Evolutionary conservation across 75 land plant genomes (phyloP).

Genomic region (Pinus albicaulis): DNA sequence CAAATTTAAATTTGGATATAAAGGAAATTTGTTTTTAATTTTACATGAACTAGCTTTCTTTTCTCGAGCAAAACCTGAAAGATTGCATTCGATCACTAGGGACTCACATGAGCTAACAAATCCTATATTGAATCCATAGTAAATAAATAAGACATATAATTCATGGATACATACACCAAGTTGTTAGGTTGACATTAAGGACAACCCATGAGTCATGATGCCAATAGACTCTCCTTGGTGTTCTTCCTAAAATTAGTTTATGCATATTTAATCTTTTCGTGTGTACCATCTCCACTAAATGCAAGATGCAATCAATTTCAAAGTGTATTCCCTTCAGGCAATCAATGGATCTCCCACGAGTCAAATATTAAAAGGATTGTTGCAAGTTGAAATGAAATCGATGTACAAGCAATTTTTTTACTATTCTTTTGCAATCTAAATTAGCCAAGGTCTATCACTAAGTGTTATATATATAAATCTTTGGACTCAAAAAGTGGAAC

Average conservation of each 20-base stretch:
- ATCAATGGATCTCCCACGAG: slow-evolving; percentile 72
- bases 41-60: too few species aligned
- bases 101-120: too few species aligned
- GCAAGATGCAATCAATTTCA: slow-evolving; percentile 83
- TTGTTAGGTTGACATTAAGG: too few species aligned
- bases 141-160: too few species aligned
- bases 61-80: too few species aligned
- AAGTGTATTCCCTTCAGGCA: slow-evolving; percentile 86
- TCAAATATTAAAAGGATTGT: slow-evolving; percentile 60
- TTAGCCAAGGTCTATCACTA: slow-evolving; percentile 95
- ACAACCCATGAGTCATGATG: too few species aligned
- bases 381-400: slow-evolving; percentile 90
- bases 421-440: slow-evolving; percentile 87
- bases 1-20: too few species aligned
- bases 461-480: slow-evolving; percentile 81
- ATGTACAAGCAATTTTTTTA: slow-evolving; percentile 77
- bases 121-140: too few species aligned
- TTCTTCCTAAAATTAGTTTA: slow-evolving; percentile 68
- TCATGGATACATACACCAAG: too few species aligned
- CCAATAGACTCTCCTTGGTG: slow-evolving; percentile 72
- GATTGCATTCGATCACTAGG: too few species aligned
- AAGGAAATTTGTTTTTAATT: too few species aligned
- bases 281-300: slow-evolving; percentile 93
- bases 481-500: slow-evolving; percentile 69
- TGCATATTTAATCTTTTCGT: slow-evolving; percentile 86